phyloP scores from a whole-genome alignment of 495 filamentous ascomycete species.

The Penicillium bovifimosum region DNA sequence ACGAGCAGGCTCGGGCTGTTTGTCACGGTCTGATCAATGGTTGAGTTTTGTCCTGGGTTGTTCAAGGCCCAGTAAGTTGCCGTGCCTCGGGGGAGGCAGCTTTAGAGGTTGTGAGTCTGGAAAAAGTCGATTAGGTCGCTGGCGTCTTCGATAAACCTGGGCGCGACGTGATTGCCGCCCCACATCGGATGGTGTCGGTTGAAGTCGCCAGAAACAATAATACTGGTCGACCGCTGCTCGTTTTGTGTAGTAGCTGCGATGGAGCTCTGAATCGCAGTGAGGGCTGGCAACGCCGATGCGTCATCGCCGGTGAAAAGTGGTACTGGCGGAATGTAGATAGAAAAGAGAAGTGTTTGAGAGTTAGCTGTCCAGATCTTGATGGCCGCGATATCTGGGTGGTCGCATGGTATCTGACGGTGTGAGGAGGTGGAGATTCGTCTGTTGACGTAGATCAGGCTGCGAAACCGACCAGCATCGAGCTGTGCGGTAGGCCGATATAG shows the following conservation, averaged over 20 bases:
- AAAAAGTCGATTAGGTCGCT: constrained; percentile 21
- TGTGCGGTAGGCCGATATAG: constrained; percentile 20
- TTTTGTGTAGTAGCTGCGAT: constrained; percentile 3
- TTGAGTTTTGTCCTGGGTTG: constrained; percentile 12
- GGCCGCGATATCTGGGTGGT: constrained; percentile 18
- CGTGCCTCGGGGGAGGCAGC: neutral
- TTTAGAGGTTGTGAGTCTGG: constrained; percentile 7
- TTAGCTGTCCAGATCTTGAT: constrained; percentile 23
- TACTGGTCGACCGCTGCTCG: neutral
- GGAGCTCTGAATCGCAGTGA: too few species aligned
- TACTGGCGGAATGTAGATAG: constrained; percentile 11
- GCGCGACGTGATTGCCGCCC: neutral
- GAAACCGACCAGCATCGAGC: constrained; percentile 6
- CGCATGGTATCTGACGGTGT: constrained; percentile 16
- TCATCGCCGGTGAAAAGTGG: constrained; percentile 11
- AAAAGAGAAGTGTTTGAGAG: constrained; percentile 16
- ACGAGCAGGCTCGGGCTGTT: constrained; percentile 7
- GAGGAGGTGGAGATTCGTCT: constrained; percentile 21
- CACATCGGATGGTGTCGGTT: constrained; percentile 8
- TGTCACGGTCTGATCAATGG: constrained; percentile 9
- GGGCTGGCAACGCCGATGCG: too few species aligned
- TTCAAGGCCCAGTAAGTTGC: constrained; percentile 14
- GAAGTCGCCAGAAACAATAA: constrained; percentile 4
- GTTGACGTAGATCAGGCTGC: constrained; percentile 27
- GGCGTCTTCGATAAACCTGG: constrained; percentile 15